Percentiles rank a stretch among this genome's conserved stretches.
Conservation (phyloP, 805 yeast genomes). For the Yamadazyma olivae region DNA sequence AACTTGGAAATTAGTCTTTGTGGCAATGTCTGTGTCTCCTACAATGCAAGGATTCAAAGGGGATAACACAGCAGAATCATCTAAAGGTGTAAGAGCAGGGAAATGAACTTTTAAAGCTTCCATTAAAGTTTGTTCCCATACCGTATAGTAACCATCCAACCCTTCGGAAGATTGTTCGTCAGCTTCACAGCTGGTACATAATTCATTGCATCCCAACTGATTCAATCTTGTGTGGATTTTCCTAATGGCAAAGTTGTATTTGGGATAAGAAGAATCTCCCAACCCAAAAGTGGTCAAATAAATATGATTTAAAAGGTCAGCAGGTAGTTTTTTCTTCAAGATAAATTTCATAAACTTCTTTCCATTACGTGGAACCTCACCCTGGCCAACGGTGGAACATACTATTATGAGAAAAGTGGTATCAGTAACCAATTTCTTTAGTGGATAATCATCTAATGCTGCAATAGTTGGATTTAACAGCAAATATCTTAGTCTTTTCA, state of each 20-base stretch:
- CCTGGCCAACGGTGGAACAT: slow-evolving; percentile 94
- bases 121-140: slow-evolving; percentile 61
- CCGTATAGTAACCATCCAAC: slow-evolving; percentile 71
- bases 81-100: slow-evolving; percentile 20
- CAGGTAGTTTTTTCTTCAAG: slow-evolving; percentile 60
- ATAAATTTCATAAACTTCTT: slow-evolving; percentile 72
- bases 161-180: slow-evolving; percentile 84
- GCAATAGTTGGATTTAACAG: slow-evolving; percentile 48
- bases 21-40: slow-evolving; percentile 1
- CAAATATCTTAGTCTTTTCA: slow-evolving; percentile 51
- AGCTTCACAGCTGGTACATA: slow-evolving; percentile 77
- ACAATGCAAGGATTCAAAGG: slow-evolving; percentile 16
- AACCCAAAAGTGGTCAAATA: slow-evolving; percentile 77
- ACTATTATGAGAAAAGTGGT: slow-evolving; percentile 50
- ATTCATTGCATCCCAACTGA: slow-evolving; percentile 79
- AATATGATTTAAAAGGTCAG: slow-evolving; percentile 57
- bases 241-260: slow-evolving; percentile 82
- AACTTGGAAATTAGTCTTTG: too few relatives aligned
- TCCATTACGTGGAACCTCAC: slow-evolving; percentile 82
- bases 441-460: slow-evolving; percentile 59
- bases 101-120: slow-evolving; percentile 18
- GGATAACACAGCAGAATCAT: slow-evolving; percentile 23
- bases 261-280: slow-evolving; percentile 91
- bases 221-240: slow-evolving; percentile 74
- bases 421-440: slow-evolving; percentile 48